Base-by-base conservation (phyloP, 306 rosid genomes). In the Phaseolus lunatus region DNA sequence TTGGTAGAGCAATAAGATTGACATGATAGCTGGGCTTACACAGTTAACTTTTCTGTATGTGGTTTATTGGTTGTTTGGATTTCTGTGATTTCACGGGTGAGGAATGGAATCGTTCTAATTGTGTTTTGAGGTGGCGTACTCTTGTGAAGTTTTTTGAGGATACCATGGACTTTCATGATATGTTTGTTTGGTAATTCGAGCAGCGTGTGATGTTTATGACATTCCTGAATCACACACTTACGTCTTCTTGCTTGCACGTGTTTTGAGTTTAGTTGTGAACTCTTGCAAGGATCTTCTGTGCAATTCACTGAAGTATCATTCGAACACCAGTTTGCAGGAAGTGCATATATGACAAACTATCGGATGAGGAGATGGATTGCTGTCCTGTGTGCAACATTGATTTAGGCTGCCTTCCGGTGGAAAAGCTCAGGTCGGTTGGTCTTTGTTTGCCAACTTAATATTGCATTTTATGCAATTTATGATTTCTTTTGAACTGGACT, bases 381-480 rank as follows among this genome's bases (percentile, higher is more conserved):
- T 95, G 97, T 82, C 99, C 99, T 1, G 97, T 88, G 22, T 95
- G 99, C 88, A 75, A 91, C 62, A 83, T 92, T 75, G 99, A 95
- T 84, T 87, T 95, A 13, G 99, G 99, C 10, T 87, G 89, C 78
- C 90, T 88, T 80, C 99, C 99, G 0, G 88, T 87, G 57, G 97
- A 95, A 66, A 95, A 95, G 80, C 92, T 95, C 83, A 95, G 99
- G 99, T 90, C 37, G 11, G 74, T 77, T 52, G 76, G 56, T 47
- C 76, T 35, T 16, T 45, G 22, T 43, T 50, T 72, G 47, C 75
- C 20, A 58, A 75, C 16, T 61, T 68, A 58, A 24, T 68, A 6
- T 19, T 20, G 63, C 70, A 45, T 8, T 56, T 76, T 84, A n/a
- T 47, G 35, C 47, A 29, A 53, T 37, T 80, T 54, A n/a, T 75